phyloP scores from a whole-genome alignment of 768 basidiomycete species.

The Panaeolus cyanescens region DNA sequence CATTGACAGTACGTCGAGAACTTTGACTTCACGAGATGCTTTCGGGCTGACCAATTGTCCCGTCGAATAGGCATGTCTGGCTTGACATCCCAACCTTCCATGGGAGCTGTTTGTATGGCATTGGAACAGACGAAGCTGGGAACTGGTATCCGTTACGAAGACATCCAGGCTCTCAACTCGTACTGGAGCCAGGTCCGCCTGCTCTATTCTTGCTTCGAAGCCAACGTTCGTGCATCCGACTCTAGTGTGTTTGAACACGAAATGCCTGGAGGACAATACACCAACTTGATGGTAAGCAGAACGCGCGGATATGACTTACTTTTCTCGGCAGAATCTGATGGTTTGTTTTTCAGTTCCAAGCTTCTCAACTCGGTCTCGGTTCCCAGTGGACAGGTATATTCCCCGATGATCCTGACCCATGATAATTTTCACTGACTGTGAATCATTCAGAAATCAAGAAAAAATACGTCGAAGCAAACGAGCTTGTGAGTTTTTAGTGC shows the following conservation, averaged over 20 bases:
- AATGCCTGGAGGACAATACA: constrained; percentile 98
- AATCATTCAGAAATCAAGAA: constrained; percentile 80
- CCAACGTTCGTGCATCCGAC: constrained; percentile 95
- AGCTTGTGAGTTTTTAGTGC: constrained; percentile 60
- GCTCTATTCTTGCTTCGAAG: constrained; percentile 97
- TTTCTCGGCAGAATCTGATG: constrained; percentile 15
- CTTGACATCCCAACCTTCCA: constrained; percentile 96
- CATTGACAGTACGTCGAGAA: constrained; percentile 80
- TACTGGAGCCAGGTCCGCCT: constrained; percentile 98
- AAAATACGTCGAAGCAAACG: constrained; percentile 98
- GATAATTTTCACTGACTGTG: constrained; percentile 10
- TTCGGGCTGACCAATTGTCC: constrained; percentile 14
- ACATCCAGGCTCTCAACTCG: constrained; percentile 94
- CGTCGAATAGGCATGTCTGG: constrained; percentile 86
- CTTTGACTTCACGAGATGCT: not conserved
- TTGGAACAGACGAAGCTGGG: constrained; percentile 93
- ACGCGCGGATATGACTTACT: constrained; percentile 8
- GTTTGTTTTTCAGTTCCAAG: constrained; percentile 81
- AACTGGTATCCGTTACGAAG: constrained; percentile 94
- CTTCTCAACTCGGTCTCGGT: constrained; percentile 93
- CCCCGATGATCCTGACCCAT: constrained; percentile 7
- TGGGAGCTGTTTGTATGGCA: constrained; percentile 96
- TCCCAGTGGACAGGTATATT: constrained; percentile 87
- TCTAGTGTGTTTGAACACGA: constrained; percentile 99
- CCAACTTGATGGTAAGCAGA: constrained; percentile 82